Base-by-base conservation (phyloP, 441 rosid species). In the Syzygium malaccense region DNA sequence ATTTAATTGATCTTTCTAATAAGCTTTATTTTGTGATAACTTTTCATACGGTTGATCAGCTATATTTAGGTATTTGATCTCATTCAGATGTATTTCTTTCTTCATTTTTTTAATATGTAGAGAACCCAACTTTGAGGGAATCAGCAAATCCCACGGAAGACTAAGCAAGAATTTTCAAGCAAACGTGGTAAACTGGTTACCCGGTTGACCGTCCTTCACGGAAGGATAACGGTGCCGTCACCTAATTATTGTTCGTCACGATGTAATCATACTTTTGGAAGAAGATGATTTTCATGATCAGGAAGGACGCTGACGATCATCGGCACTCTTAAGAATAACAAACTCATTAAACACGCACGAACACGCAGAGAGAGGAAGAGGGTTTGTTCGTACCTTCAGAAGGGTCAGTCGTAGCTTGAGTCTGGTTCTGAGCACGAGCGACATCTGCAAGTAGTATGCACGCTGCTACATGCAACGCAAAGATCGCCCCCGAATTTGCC, bases 371-470 rank as follows among this genome's bases (percentile, higher is more conserved):
- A 60, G 85, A 19, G 15, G 32, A 55, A 8, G 25, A 48, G 17
- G 32, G 17, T 60, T 13, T 13, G 8, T 60, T 11, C 26, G 28
- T 9, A 92, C 94, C 94, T 90, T 93, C 92, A 68, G 86, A 48
- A 20, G 92, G 90, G 87, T 92, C 88, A 1, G 91, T 89, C 25
- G 92, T 87, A 55, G 91, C 45, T 25, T 83, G 87, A 49, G 92
- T 88, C 37, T 86, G 91, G 71, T 64, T 92, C 86, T 92, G 94
- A 37, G 93, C 93, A 54, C 41, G 66, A 83, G 78, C 92, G 60
- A 23, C 26, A 4, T 23, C 60, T 23, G 60, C 26, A 8, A 56
- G 60, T 23, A 56, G 26, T 23, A 56, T 23, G 60, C 60, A 56
- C 60, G 60, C 60, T 56, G 60, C 60, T 56, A 56, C 28, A 23